Conservation (phyloP, 2,329 filamentous ascomycete species). For the Chaetomium sp. region DNA sequence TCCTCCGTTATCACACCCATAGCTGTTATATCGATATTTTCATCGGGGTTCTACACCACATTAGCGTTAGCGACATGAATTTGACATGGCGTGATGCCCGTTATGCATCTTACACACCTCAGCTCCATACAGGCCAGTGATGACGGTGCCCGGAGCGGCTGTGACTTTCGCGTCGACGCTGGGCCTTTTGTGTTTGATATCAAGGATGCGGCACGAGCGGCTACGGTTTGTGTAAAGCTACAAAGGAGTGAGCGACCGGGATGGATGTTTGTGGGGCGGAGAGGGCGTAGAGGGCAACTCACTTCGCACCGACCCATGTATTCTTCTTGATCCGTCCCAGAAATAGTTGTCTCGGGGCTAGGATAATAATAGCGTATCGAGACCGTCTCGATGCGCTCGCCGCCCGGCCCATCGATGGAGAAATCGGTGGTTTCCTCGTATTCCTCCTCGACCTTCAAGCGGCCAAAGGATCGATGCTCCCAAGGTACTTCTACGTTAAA, state of each 20-base stretch:
- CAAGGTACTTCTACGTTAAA: slow-evolving; percentile 5
- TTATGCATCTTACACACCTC: not conserved
- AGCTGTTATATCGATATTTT: not conserved
- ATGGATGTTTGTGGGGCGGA: not conserved
- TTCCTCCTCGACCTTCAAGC: not conserved
- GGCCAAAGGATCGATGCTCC: slow-evolving; percentile 3
- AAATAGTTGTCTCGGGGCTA: too few relatives aligned
- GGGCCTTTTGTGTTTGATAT: not conserved
- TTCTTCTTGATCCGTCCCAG: not conserved
- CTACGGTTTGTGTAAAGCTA: slow-evolving; percentile 10
- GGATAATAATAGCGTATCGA: not conserved
- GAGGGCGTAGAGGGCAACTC: not conserved
- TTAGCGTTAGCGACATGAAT: too few relatives aligned
- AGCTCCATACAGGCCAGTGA: slow-evolving; percentile 7
- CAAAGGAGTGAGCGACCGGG: too few relatives aligned
- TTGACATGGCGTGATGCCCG: not conserved
- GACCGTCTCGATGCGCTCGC: slow-evolving; percentile 11
- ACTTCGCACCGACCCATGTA: slow-evolving; percentile 11
- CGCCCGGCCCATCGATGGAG: slow-evolving; percentile 12
- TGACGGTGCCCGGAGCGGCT: not conserved
- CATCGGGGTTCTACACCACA: too few relatives aligned
- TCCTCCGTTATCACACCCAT: slow-evolving; percentile 10
- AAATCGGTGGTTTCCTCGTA: not conserved
- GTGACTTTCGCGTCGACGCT: not conserved
- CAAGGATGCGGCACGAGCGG: not conserved